Evolutionary conservation across 805 yeast genomes (phyloP).

Genomic region (Hanseniaspora pseudoguilliermondii): DNA sequence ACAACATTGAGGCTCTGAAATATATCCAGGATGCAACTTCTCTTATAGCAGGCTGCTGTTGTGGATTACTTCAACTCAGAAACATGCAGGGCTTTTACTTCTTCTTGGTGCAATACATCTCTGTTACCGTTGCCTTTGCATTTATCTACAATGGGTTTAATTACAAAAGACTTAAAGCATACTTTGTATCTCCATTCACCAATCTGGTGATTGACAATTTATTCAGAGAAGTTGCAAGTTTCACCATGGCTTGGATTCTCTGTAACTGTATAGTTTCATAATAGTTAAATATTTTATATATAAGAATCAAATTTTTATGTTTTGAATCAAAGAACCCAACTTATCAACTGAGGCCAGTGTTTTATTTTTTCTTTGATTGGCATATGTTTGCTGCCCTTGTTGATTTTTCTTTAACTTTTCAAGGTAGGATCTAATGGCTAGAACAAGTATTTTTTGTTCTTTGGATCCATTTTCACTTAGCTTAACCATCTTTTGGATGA

Average conservation of each 20-base stretch:
- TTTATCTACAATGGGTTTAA: constrained; percentile 24
- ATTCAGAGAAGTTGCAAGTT: constrained; percentile 39
- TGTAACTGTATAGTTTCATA: constrained; percentile 35
- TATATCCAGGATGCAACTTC: constrained; percentile 37
- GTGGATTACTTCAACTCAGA: constrained; percentile 43
- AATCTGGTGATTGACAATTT: constrained; percentile 35
- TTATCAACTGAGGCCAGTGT: constrained; percentile 30
- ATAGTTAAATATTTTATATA: neutral
- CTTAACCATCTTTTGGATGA: constrained; percentile 85
- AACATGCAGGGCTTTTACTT: constrained; percentile 37
- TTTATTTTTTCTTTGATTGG: constrained; percentile 18
- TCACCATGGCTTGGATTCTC: constrained; percentile 47
- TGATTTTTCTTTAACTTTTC: constrained; percentile 36
- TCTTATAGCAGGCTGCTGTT: constrained; percentile 38
- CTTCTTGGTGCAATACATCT: constrained; percentile 29
- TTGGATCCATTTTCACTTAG: constrained; percentile 45
- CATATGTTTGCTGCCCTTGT: neutral
- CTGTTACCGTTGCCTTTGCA: constrained; percentile 27
- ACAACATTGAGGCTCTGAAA: constrained; percentile 21
- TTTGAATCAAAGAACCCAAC: constrained; percentile 23
- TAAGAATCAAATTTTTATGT: neutral
- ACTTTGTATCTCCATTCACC: constrained; percentile 30
- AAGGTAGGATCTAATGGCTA: constrained; percentile 67
- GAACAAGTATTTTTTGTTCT: constrained; percentile 56
- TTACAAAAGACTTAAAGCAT: constrained; percentile 24